Percentiles rank a stretch among this genome's conserved stretches.
phyloP scores from a whole-genome alignment of 768 basidiomycete species.

The Cystofilobasidium macerans region DNA sequence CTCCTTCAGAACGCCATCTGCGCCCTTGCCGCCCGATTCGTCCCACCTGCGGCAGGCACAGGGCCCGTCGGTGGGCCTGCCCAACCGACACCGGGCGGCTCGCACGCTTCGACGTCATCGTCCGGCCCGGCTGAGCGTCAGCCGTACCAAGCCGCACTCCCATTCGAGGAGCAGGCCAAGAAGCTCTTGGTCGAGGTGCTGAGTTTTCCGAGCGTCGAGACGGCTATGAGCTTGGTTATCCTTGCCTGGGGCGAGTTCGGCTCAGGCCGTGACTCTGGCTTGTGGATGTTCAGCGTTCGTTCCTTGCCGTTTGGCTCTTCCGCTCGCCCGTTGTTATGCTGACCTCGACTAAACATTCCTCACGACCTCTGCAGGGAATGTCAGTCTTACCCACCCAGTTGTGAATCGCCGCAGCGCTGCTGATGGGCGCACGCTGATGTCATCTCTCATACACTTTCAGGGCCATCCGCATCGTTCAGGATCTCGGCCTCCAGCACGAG shows the following conservation, averaged over 20 bases:
- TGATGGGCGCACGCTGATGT: not conserved
- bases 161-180: constrained; percentile 24
- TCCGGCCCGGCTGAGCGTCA: not conserved
- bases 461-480: constrained; percentile 14
- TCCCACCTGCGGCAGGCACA: not conserved
- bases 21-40: constrained; percentile 19
- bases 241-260: constrained; percentile 17
- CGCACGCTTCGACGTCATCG: constrained; percentile 3
- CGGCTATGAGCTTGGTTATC: not conserved
- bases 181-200: constrained; percentile 18
- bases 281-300: constrained; percentile 1
- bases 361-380: not conserved
- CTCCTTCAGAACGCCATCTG: constrained; percentile 23
- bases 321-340: not conserved
- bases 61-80: too few species aligned
- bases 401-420: too few species aligned
- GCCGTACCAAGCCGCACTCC: constrained; percentile 1
- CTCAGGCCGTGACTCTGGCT: not conserved
- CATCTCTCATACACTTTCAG: not conserved
- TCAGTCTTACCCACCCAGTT: not conserved
- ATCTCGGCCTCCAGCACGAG: constrained; percentile 20
- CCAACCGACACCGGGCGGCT: too few species aligned
- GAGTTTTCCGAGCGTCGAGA: constrained; percentile 21
- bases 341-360: not conserved
- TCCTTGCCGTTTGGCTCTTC: not conserved